Conservation (phyloP, 768 basidiomycete species). For the Suillus brevipes region DNA sequence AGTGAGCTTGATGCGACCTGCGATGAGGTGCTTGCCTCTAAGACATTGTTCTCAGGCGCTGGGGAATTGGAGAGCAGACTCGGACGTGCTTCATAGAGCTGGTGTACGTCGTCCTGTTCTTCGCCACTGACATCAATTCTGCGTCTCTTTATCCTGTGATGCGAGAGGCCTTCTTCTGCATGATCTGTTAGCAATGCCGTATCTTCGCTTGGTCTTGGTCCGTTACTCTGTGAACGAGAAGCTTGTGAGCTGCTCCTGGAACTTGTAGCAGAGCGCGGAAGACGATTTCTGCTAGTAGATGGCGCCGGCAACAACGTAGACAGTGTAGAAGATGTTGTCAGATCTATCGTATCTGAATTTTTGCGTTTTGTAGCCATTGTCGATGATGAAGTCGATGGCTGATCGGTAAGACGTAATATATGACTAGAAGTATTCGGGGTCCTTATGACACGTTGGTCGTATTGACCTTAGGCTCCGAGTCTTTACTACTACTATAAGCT, state of each 20-base stretch:
- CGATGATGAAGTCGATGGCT: not conserved
- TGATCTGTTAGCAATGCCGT: not conserved
- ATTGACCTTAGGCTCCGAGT: no score
- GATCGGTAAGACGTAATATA: not conserved
- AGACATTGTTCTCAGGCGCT: not conserved
- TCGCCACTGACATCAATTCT: not conserved
- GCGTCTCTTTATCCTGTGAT: constrained; percentile 5
- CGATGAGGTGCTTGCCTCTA: not conserved
- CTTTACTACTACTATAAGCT: not conserved
- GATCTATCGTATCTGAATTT: constrained; percentile 5
- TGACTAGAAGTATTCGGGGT: not conserved
- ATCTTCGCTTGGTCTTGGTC: not conserved
- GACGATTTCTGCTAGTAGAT: constrained; percentile 11
- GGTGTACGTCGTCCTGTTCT: not conserved
- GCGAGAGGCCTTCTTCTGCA: not conserved
- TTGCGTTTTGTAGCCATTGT: not conserved
- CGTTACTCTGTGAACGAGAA: not conserved
- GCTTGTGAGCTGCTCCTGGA: constrained; percentile 10
- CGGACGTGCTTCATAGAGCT: not conserved
- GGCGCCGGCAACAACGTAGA: constrained; percentile 6
- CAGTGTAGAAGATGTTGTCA: constrained; percentile 7
- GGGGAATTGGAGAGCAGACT: not conserved
- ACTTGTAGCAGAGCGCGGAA: constrained; percentile 4
- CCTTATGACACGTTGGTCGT: not conserved
- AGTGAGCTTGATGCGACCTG: not conserved